A percentile compares a stretch with the other conserved stretches of the same genome.
Evolutionary conservation across 2,329 filamentous ascomycete species (phyloP).

Genomic region (Pseudogymnoascus sp.): DNA sequence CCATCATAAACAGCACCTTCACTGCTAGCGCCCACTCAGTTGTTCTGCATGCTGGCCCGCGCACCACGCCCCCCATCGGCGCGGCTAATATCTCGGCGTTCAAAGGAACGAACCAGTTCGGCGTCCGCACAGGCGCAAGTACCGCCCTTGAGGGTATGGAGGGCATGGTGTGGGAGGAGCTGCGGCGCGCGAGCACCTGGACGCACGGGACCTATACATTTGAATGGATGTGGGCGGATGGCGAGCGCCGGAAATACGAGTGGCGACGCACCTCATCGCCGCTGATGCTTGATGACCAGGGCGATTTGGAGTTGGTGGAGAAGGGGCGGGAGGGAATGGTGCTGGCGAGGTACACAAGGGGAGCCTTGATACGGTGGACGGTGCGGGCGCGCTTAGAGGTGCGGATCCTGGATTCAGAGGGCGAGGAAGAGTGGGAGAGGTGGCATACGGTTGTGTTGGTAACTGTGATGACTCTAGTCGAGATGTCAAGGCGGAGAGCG

Average conservation of each 20-base stretch:
- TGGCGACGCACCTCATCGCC: slow-evolving; percentile 12
- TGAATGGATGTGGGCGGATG: slow-evolving; percentile 9
- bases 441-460: not conserved
- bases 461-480: not conserved
- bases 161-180: not conserved
- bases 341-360: not conserved
- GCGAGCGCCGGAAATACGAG: slow-evolving; percentile 11
- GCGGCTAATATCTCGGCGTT: not conserved
- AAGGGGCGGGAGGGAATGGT: slow-evolving; percentile 7
- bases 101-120: slow-evolving; percentile 1
- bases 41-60: not conserved
- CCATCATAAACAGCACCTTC: slow-evolving; percentile 1
- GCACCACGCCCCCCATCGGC: not conserved
- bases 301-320: slow-evolving; percentile 16
- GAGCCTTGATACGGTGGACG: not conserved
- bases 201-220: slow-evolving; percentile 13
- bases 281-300: slow-evolving; percentile 12
- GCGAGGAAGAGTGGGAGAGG: not conserved
- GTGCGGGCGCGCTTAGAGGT: slow-evolving; percentile 3
- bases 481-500: not conserved
- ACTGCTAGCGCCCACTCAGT: not conserved
- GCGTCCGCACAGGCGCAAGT: not conserved
- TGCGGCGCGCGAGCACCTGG: slow-evolving; percentile 13
- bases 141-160: not conserved
- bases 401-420: not conserved